Conservation (phyloP, 768 basidiomycete species). For the Boletus tomentosulus region DNA sequence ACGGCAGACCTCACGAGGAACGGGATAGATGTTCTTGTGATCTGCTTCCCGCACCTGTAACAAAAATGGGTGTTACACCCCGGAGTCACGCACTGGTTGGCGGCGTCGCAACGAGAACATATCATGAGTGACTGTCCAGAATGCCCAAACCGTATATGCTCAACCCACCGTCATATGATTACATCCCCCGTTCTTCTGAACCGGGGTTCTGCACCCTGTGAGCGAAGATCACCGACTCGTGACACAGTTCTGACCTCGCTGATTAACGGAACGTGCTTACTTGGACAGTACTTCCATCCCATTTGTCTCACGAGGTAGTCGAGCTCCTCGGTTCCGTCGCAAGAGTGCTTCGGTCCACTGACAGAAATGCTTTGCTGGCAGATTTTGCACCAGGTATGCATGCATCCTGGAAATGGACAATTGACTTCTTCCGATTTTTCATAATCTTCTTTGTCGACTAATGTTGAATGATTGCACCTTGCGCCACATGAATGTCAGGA, state of each 20-base stretch:
- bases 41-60: slow-evolving; percentile 46
- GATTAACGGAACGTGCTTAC: slow-evolving; percentile 25
- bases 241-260: background rate
- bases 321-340: slow-evolving; percentile 54
- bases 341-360: slow-evolving; percentile 43
- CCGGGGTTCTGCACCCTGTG: slow-evolving; percentile 41
- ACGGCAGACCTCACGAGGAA: slow-evolving; percentile 31
- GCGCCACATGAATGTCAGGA: background rate
- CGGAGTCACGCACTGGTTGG: slow-evolving; percentile 44
- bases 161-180: slow-evolving; percentile 56
- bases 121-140: background rate
- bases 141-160: background rate
- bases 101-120: background rate
- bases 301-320: slow-evolving; percentile 43
- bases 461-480: slow-evolving; percentile 49
- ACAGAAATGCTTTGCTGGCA: slow-evolving; percentile 41
- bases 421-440: slow-evolving; percentile 36
- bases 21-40: slow-evolving; percentile 35
- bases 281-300: slow-evolving; percentile 65
- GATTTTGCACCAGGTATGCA: slow-evolving; percentile 54
- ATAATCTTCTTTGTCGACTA: slow-evolving; percentile 49
- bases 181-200: slow-evolving; percentile 52
- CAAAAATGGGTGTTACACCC: slow-evolving; percentile 58
- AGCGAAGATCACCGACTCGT: background rate
- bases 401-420: slow-evolving; percentile 49